phyloP scores from a whole-genome alignment of 139 green algal genomes.

The Dunaliella primolecta region DNA sequence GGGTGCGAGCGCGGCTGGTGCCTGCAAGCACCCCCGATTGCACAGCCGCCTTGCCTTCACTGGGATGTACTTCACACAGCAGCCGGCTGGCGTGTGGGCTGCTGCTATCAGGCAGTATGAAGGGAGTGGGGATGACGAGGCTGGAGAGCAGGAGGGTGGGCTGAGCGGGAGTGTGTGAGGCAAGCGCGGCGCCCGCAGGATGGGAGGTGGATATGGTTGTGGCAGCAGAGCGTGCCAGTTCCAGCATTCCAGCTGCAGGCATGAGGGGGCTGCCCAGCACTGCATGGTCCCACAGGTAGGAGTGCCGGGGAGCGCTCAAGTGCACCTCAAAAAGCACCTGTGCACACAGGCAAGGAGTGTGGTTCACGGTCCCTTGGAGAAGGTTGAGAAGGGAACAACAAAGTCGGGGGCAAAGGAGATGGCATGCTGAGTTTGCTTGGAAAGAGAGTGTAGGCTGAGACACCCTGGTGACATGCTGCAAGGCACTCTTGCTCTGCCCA shows the following conservation, averaged over 20 bases:
- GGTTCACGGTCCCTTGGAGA: too few relatives aligned
- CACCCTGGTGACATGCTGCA: too few relatives aligned
- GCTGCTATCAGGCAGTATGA: neutral
- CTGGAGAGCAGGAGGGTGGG: neutral
- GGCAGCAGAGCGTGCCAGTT: conserved; percentile 39
- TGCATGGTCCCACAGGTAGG: conserved; percentile 62
- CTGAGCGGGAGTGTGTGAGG: neutral
- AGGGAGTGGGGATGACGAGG: neutral
- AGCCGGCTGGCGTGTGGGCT: neutral
- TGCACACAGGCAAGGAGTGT: too few relatives aligned
- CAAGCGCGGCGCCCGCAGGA: neutral
- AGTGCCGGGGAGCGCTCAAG: conserved; percentile 13
- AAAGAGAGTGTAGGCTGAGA: too few relatives aligned
- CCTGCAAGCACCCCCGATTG: too few relatives aligned
- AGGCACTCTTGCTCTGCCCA: too few relatives aligned
- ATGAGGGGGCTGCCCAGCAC: conserved; percentile 52
- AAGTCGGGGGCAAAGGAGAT: too few relatives aligned
- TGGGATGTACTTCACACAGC: neutral
- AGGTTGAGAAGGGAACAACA: too few relatives aligned
- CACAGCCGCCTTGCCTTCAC: neutral
- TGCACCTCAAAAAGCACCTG: conserved; percentile 29
- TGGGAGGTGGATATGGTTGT: neutral
- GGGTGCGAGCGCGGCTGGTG: neutral
- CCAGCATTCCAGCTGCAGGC: conserved; percentile 66
- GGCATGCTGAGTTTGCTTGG: too few relatives aligned